Base-by-base conservation (phyloP, 129 eudicot species). In the Helianthus tuberosus region DNA sequence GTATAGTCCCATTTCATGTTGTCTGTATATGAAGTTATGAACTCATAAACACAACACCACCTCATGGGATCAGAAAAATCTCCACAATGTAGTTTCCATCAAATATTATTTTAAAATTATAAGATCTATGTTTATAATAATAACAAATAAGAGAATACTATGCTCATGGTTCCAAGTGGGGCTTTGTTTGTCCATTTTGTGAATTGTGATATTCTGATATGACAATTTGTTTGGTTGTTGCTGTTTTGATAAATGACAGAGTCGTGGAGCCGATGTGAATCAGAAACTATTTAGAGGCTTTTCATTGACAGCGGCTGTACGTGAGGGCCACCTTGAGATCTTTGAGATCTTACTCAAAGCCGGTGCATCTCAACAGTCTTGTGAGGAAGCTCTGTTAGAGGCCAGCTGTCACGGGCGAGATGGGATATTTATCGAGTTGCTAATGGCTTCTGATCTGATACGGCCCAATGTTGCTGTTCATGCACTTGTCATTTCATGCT, bases 351-450 rank as follows among this genome's bases (percentile, higher is more conserved):
- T 94, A 67, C 74, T 94, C 51, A 91, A 88, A 65, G 88, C 88
- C 17, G 98, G 98, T 69, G 96, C 97, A 14, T 94, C 86, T 74
- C 97, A 94, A 74, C 88, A 85, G 57, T 96, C 91, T 72, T 94
- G 98, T 43, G 98, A 94, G 88, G 96, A 94, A 64, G 98, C 98
- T 49, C 78, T 94, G 60, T 49, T 90, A 58, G 98, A 90, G 77
- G 96, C 93, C 68, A 85, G 98, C 88, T 80, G 75, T 82, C 89
- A 86, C 73, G 98, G 98, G 53, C 66, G 86, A 9, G 77, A 76
- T 11, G 86, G 88, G 51, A 80, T 66, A 13, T 71, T 77, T 77
- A 84, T 80, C 35, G 89, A 88, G 82, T 76, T 82, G 73, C 82
- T 94, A 72, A 94, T 94, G 89, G 85, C 68, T 64, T 84, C 98